Base-by-base conservation (phyloP, 2,329 filamentous ascomycete species). In the Meredithiella fracta region DNA sequence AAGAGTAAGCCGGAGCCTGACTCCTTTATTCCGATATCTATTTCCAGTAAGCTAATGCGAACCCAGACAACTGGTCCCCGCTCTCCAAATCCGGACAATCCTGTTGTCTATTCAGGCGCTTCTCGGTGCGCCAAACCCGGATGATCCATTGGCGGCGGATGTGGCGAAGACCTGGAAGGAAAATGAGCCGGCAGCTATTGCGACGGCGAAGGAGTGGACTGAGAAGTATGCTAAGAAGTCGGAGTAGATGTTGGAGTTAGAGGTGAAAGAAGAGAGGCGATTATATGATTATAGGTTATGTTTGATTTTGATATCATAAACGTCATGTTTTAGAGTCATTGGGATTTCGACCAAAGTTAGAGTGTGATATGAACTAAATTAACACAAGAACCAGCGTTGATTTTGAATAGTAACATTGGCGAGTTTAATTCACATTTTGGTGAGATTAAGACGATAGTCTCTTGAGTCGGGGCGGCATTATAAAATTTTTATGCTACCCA, bases 131-230 rank as follows among this genome's bases (percentile, higher is more conserved):
- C 92, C 92, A 14, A 98, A 98, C 70, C 92, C 94, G 29, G 92
- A 98, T 65, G 92, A 98, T 66, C 94, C 92, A n/a, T 80, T 98
- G 44, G 94, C 92, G 52, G 94, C 95, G 66, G 91, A 98, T 62
- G 92, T 98, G 44, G 92, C 92, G 37, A 94, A 97, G 74, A 83
- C 85, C 66, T 98, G 92, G 92, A 96, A 97, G 73, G 89, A 97
- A 65, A 83, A 98, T 65, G 87, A 97, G 70, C 82, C 82, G 61
- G 87, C 86, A 51, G 92, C 92, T 23, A 97, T 98, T 64, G 82
- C 85, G 61, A 97, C 89, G 6, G 91, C 91, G 15, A 84, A 78
- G 65, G 88, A 95, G 65, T 97, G 92, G 91, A 97, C 92, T 11
- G 76, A 77, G 67, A 83, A 84, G 63, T 87, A 92, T 67, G 90